These are phyloP conservation scores for Chalara sp. DNA, from an alignment of 2,329 filamentous ascomycete genomes.

Conservation along the genomic window DNA sequence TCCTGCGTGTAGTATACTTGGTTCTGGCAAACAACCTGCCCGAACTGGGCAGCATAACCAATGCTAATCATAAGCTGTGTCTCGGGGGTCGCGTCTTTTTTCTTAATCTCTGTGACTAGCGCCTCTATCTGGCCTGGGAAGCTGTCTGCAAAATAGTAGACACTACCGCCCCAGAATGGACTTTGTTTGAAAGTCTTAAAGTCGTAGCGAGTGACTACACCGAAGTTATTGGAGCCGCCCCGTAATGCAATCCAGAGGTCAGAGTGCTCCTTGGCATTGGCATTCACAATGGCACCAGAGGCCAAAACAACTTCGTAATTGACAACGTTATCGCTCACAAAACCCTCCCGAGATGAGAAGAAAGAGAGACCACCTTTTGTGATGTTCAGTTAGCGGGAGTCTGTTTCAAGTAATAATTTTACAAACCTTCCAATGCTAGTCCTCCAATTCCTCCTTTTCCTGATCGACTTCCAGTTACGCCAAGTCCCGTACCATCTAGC, in stretches of 20 bases:
- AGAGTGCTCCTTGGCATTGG: slow-evolving; percentile 3
- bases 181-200: slow-evolving; percentile 8
- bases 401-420: no score
- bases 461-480: not conserved
- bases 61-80: no score
- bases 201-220: slow-evolving; percentile 26
- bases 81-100: no score
- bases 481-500: slow-evolving; percentile 3
- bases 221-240: slow-evolving; percentile 15
- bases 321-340: slow-evolving; percentile 38
- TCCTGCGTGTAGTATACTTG: no score
- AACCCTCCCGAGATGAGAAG: slow-evolving; percentile 33
- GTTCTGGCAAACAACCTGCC: no score
- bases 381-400: slow-evolving; percentile 33
- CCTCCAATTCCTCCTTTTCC: not conserved
- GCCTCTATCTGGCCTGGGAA: no score
- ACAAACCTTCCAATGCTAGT: slow-evolving; percentile 3
- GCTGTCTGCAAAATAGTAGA: no score
- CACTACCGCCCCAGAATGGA: no score
- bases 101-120: no score
- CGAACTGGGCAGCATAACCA: no score
- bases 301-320: slow-evolving; percentile 31
- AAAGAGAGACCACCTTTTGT: slow-evolving; percentile 28
- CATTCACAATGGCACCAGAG: slow-evolving; percentile 5
- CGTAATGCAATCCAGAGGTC: slow-evolving; percentile 12